Percentiles rank a stretch among this genome's conserved stretches.
These are phyloP conservation scores for Malassezia arunalokei DNA, from an alignment of 1,284 basidiomycete species.

Conservation along the genomic window DNA sequence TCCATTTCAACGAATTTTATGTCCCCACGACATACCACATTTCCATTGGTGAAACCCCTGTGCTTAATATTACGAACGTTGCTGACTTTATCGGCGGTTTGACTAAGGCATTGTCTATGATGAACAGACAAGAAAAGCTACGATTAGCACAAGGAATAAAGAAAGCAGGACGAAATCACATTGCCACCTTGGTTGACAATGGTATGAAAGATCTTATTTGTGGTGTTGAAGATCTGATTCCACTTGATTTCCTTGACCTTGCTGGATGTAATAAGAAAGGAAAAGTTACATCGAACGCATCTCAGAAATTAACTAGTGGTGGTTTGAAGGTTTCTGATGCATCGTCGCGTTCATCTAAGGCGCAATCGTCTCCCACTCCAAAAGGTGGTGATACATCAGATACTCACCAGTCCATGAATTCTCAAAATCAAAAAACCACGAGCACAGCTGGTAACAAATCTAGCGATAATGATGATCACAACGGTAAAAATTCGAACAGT, in stretches of 20 bases:
- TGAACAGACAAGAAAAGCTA: background rate
- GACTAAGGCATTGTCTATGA: background rate
- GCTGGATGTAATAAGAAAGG: constrained; percentile 1
- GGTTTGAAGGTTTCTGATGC: background rate
- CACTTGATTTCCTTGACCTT: constrained; percentile 4
- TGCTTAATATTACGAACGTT: constrained; percentile 4
- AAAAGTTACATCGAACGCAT: too few species aligned
- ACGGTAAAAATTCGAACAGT: too few species aligned
- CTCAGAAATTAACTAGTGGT: too few species aligned
- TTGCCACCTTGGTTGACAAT: background rate
- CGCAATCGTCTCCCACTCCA: too few species aligned
- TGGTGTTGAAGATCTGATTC: constrained; percentile 1
- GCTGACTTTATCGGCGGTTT: background rate
- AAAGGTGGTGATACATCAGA: too few species aligned
- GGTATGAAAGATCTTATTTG: constrained; percentile 6
- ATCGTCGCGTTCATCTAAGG: background rate
- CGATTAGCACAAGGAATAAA: background rate
- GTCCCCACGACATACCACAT: constrained; percentile 20
- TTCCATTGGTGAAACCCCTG: constrained; percentile 1
- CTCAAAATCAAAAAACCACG: too few species aligned
- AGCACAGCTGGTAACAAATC: too few species aligned
- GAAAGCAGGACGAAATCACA: background rate
- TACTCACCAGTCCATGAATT: too few species aligned
- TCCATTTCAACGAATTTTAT: constrained; percentile 27
- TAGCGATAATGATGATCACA: too few species aligned